Conservation (phyloP, 352 stramenopile genomes). For the Phytophthora ohioensis region DNA sequence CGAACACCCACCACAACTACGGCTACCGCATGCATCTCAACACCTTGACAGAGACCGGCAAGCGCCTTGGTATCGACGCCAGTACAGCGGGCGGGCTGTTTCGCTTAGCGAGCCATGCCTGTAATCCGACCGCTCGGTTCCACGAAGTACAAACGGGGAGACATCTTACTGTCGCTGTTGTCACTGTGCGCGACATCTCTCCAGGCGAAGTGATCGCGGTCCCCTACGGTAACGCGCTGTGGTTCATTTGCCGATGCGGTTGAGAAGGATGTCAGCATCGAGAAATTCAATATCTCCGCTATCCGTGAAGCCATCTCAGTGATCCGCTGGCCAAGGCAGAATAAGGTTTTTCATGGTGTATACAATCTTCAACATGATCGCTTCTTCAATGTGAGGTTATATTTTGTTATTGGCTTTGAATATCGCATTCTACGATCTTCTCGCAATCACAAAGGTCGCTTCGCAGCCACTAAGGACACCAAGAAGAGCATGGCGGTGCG, state of each 20-base stretch:
- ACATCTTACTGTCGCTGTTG: not conserved
- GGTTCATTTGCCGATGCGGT: not conserved
- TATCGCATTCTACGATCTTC: too few species aligned
- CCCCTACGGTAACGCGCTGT: not conserved
- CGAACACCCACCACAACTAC: not conserved
- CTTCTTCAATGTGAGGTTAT: too few species aligned
- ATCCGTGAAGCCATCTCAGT: too few species aligned
- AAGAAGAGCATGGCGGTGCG: too few species aligned
- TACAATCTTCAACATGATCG: too few species aligned
- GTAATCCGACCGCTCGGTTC: not conserved
- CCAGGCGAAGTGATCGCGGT: not conserved
- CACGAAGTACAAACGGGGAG: conserved; percentile 1
- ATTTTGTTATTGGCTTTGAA: too few species aligned
- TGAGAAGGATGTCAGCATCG: not conserved
- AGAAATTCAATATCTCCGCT: too few species aligned
- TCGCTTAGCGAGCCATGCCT: not conserved
- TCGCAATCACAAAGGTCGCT: too few species aligned
- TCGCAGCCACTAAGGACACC: too few species aligned
- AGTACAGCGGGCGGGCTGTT: not conserved
- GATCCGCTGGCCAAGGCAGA: too few species aligned
- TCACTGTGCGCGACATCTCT: not conserved
- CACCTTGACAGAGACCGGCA: not conserved
- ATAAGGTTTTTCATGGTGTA: too few species aligned
- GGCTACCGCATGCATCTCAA: not conserved
- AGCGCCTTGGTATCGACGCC: not conserved